These are phyloP conservation scores for Pyrenophora graminea DNA, from an alignment of 2,329 filamentous ascomycete genomes.

Conservation along the genomic window DNA sequence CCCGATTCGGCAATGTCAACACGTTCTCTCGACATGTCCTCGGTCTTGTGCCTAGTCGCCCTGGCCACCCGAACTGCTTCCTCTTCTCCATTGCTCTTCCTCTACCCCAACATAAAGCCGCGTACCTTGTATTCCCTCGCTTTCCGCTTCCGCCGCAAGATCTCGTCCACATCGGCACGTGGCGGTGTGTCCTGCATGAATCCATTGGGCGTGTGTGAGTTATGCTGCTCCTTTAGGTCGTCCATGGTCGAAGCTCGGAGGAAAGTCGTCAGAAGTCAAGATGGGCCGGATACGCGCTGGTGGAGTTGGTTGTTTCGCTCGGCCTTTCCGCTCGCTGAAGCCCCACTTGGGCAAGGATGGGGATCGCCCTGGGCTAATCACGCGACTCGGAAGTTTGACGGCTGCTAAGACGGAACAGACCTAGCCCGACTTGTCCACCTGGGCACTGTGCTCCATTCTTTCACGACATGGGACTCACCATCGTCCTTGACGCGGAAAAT, in stretches of 20 bases:
- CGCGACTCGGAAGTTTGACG: constrained; percentile 16
- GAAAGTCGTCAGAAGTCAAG: constrained; percentile 19
- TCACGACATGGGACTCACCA: background rate
- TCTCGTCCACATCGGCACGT: constrained; percentile 55
- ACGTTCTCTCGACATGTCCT: constrained; percentile 1
- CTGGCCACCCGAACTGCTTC: background rate
- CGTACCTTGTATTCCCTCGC: constrained; percentile 56
- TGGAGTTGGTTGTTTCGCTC: constrained; percentile 16
- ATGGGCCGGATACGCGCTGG: constrained; percentile 23
- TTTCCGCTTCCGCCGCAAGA: constrained; percentile 55
- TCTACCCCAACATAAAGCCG: background rate
- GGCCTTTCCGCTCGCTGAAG: constrained; percentile 18
- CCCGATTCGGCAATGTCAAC: constrained; percentile 21
- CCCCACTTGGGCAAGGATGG: constrained; percentile 17
- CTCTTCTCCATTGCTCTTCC: background rate
- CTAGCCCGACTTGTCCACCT: background rate
- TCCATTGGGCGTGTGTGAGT: constrained; percentile 24
- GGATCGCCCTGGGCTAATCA: constrained; percentile 16
- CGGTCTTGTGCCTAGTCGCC: background rate
- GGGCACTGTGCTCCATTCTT: background rate
- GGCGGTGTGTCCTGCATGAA: constrained; percentile 46
- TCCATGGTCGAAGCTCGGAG: constrained; percentile 36
- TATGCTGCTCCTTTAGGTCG: constrained; percentile 31
- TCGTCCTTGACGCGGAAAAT: background rate
- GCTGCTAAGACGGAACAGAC: background rate